Evolutionary conservation across 768 basidiomycete genomes (phyloP), one percentile per base, ranked within the genome.

Genomic region (Mycena albidolilacea): DNA sequence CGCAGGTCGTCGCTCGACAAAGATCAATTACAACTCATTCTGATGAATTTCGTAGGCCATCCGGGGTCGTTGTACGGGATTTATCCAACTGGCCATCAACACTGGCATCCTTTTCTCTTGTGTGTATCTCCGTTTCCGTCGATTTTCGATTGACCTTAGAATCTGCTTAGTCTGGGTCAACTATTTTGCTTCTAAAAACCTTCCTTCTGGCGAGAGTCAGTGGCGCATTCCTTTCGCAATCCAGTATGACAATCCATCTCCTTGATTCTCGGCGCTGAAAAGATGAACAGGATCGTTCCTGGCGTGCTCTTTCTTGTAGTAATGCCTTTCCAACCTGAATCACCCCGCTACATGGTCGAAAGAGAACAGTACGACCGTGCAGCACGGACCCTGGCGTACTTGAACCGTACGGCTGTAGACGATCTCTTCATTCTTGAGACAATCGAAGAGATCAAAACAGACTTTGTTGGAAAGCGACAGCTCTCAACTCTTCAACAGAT

Each of bases 271-370:
- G 14, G 23, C n/a, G 23, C 52, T 35, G 21, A n/a, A 55, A 55
- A 4, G 39, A 6, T 67, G 58, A 17, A 35, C 64, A 83, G 82
- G 68, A 76, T 90, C 64, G 73, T 91, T 50, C 90, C 89, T 5
- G 88, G 89, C 3, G 77, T 88, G 19, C 71, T 90, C 0, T 87
- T 91, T 74, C 75, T 87, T 9, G 67, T 85, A 44, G 77, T 81
- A 7, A 88, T 90, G 85, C 58, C 84, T 8, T 85, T 84, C 64
- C 87, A 89, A 69, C 87, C 88, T 7, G 89, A 90, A 74, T 90
- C 89, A 0, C 90, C 90, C 14, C 82, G 89, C n/a, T 89, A 87
- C 87, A 79, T 90, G 30, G 88, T 87, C 30, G 88, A 89, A 76
- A 82, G 85, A 63, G 80, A 82, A 37, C 80, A 82, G 46, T 82